Percentiles rank a stretch among this genome's conserved stretches.
Conservation (phyloP, 2,329 filamentous ascomycete genomes). For the Fusarium sp. region DNA sequence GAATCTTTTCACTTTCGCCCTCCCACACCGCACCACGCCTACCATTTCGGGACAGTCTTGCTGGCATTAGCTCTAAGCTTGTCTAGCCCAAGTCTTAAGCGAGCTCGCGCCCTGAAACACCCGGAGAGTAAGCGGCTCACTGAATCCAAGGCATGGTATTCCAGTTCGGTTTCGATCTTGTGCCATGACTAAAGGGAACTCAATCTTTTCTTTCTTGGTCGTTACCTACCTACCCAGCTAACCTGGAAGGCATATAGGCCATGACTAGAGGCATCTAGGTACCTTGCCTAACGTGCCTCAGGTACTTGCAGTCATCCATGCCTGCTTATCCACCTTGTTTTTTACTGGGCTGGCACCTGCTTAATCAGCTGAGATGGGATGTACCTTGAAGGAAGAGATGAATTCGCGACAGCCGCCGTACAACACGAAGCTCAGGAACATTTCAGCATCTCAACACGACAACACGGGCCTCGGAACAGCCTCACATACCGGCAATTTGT, state of each 20-base stretch:
- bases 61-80: conserved; percentile 7
- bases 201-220: neutral
- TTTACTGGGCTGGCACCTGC: neutral
- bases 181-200: conserved; percentile 8
- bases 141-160: neutral
- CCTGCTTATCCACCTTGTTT: neutral
- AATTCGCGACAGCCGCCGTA: neutral
- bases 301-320: neutral
- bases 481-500: conserved; percentile 2
- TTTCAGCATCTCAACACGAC: neutral
- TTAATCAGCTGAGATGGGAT: conserved; percentile 8
- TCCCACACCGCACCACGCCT: conserved; percentile 10
- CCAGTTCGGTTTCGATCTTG: conserved; percentile 6
- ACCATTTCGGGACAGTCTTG: conserved; percentile 16
- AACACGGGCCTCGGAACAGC: conserved; percentile 16
- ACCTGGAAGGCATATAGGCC: no score
- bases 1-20: neutral
- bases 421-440: no score
- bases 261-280: no score
- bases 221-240: neutral
- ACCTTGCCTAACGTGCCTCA: no score
- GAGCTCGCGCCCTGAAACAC: conserved; percentile 30
- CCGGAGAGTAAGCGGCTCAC: conserved; percentile 11
- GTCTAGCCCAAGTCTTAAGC: conserved; percentile 30
- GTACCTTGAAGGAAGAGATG: neutral